Percentiles rank a stretch among this genome's conserved stretches.
Evolutionary conservation across 768 basidiomycete genomes (phyloP).

Genomic region (Coprinopsis sp.): DNA sequence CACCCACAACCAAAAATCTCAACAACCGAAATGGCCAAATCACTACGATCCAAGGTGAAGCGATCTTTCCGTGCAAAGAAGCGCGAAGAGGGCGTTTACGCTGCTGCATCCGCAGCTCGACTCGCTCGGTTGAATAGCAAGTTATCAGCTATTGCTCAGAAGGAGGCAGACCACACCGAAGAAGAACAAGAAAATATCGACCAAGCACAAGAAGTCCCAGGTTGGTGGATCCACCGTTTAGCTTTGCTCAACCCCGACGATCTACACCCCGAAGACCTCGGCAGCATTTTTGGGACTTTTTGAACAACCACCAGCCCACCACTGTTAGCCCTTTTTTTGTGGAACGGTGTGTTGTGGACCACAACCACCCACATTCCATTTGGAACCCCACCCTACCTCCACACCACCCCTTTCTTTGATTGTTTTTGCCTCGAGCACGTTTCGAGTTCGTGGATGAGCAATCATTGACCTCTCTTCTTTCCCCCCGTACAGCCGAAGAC

Average conservation of each 20-base stretch:
- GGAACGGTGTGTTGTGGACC: neutral
- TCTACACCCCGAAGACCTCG: constrained; percentile 49
- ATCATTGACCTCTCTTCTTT: constrained; percentile 37
- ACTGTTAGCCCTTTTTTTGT: neutral
- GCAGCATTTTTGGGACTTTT: constrained; percentile 26
- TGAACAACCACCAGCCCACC: neutral
- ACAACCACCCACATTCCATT: neutral
- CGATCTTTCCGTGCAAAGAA: constrained; percentile 75
- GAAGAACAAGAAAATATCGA: constrained; percentile 33
- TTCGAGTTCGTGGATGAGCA: constrained; percentile 27
- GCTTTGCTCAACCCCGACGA: constrained; percentile 48
- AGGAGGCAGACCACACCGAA: constrained; percentile 34
- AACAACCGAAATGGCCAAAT: constrained; percentile 65
- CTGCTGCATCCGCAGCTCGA: constrained; percentile 73
- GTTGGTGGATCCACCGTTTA: constrained; percentile 65
- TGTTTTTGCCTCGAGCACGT: constrained; percentile 29
- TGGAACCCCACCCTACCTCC: constrained; percentile 3
- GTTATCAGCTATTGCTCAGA: constrained; percentile 45
- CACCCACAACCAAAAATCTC: constrained; percentile 2
- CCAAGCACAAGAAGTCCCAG: constrained; percentile 40
- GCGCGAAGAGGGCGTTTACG: constrained; percentile 69
- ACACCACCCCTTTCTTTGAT: constrained; percentile 22
- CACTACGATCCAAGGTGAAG: constrained; percentile 76
- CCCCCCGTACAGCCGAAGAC: constrained; percentile 26
- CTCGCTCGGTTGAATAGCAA: constrained; percentile 67